phyloP scores from a whole-genome alignment of 176 grass and related monocot species.

The Aegilops longissima region DNA sequence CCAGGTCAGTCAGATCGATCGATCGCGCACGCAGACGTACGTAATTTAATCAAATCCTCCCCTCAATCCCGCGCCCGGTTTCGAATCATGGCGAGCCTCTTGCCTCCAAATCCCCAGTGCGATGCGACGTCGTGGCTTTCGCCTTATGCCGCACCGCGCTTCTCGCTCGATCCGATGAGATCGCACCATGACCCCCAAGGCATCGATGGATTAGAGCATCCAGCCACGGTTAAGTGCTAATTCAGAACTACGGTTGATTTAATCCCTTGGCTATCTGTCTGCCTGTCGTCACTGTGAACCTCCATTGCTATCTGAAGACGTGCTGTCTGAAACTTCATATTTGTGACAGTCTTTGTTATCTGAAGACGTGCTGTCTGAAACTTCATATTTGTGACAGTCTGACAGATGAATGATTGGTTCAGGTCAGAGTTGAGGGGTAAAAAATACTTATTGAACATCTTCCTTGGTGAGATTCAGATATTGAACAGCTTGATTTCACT shows the following conservation, averaged over 20 bases:
- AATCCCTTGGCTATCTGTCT: neutral
- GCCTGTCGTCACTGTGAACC: neutral
- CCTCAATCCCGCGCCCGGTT: too few species aligned
- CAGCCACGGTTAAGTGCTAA: neutral
- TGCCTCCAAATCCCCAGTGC: too few species aligned
- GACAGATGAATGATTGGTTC: neutral
- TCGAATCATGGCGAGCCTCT: too few species aligned
- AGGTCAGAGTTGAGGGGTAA: neutral
- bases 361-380: neutral
- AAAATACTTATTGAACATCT: neutral
- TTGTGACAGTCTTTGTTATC: neutral
- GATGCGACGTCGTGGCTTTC: too few species aligned
- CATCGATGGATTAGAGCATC: neutral
- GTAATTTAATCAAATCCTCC: too few species aligned
- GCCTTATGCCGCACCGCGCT: too few species aligned
- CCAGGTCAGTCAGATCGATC: constrained; percentile 67
- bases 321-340: neutral
- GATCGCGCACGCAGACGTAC: neutral
- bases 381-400: neutral
- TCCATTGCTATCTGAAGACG: neutral
- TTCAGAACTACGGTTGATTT: neutral
- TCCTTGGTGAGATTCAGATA: neutral
- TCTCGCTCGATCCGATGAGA: neutral
- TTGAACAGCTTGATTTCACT: neutral
- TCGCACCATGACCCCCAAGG: neutral